Base-by-base conservation (phyloP, 2,329 filamentous ascomycete species). In the Coniochaeta pulveracea region DNA sequence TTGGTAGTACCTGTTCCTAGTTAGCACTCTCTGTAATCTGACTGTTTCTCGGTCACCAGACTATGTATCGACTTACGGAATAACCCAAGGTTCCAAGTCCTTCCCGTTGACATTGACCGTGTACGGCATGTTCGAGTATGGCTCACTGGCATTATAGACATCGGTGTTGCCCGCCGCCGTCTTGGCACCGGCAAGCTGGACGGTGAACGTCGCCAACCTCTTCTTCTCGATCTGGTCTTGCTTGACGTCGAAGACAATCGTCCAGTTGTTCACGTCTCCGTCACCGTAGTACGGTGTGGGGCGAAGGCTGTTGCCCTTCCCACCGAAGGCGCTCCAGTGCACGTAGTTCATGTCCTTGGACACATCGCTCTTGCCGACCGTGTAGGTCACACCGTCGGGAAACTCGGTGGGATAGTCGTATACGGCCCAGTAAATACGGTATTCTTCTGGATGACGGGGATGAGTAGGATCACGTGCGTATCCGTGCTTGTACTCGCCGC, bases 281-380 rank as follows among this genome's bases (percentile, higher is more conserved):
- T 60, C 60, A 14, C 60, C 54, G 26, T 56, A 52, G 32, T 64
- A 62, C 5, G 59, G 50, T 27, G 61, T 52, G 1, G 57, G 50
- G 1, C 68, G 57, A 4, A 58, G 34, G 10, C 50, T 61, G 48
- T 74, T 67, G 2, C 57, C 68, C 18, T 66, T 55, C 5, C 69
- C 67, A 2, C 73, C 72, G 43, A 75, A 78, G 7, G 74, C 71
- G 36, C 65, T 69, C 76, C 74, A 80, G 47, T 80, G 76, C 4
- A 78, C 66, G 35, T 77, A 77, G 50, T 80, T 80, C 38, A 76
- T 57, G 43, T 75, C 69, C 9, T 53, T 48, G 0, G 51, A 52
- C 12, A 56, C 57, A 17, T 69, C 50, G 38, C 63, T 66, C 45
- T 64, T 50, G 8, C 73, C 72, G 2, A 80, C 63, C 10, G 63